Conservation (phyloP, 2,329 filamentous ascomycete species). For the Aureobasidium namibiae region DNA sequence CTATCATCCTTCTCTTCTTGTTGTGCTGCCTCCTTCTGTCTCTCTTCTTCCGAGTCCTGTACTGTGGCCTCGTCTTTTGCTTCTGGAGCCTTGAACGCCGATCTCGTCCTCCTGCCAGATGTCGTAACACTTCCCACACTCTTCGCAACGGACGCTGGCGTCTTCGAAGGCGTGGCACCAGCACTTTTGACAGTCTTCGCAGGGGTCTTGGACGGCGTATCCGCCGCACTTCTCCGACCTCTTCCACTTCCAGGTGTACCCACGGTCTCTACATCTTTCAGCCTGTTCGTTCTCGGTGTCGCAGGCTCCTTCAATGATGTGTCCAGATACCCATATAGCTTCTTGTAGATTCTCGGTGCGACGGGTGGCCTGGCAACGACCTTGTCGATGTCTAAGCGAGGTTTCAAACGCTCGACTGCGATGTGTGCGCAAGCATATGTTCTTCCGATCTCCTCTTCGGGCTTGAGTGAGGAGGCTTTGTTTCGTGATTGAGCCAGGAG, state of each 20-base stretch:
- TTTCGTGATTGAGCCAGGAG: conserved; percentile 73
- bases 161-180: background rate
- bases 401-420: conserved; percentile 81
- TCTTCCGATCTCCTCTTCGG: conserved; percentile 81
- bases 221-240: background rate
- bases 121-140: background rate
- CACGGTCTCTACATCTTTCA: background rate
- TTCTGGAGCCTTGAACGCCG: background rate
- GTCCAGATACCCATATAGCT: conserved; percentile 73
- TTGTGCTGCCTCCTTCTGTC: background rate
- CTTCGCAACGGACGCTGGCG: background rate
- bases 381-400: conserved; percentile 64
- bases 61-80: background rate
- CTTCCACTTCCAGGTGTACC: background rate
- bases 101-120: background rate
- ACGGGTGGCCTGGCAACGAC: conserved; percentile 70
- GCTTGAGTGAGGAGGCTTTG: conserved; percentile 67
- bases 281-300: conserved; percentile 30
- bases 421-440: conserved; percentile 79
- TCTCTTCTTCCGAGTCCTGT: background rate
- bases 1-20: background rate
- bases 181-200: background rate
- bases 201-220: conserved; percentile 9
- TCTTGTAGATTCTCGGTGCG: conserved; percentile 72
- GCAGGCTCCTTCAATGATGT: conserved; percentile 47